A percentile compares a stretch with the other conserved stretches of the same genome.
These are phyloP conservation scores for Lathyrus oleraceus DNA, from an alignment of 306 rosid species.

Conservation along the genomic window DNA sequence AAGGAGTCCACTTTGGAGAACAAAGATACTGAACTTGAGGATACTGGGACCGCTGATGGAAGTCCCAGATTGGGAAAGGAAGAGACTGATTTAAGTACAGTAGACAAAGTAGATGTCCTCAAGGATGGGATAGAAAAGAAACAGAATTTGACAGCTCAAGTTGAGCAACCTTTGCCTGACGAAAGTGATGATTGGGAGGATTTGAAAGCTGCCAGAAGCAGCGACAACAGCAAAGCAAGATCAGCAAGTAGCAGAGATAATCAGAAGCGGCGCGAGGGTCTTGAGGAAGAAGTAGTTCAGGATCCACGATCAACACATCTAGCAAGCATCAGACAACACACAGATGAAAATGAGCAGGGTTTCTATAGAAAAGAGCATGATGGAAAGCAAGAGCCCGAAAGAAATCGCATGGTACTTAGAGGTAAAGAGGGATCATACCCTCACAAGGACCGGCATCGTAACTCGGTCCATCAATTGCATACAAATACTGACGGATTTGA, in stretches of 20 bases:
- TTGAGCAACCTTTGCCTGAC: conserved; percentile 57
- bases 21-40: conserved; percentile 62
- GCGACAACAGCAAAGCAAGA: conserved; percentile 95
- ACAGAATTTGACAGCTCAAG: conserved; percentile 50
- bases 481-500: conserved; percentile 71
- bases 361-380: conserved; percentile 59
- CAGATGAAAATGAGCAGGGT: conserved; percentile 67
- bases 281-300: conserved; percentile 92
- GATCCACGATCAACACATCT: conserved; percentile 58
- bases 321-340: conserved; percentile 51
- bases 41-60: conserved; percentile 57
- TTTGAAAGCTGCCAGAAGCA: conserved; percentile 88
- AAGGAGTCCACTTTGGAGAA: conserved; percentile 61
- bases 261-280: conserved; percentile 68
- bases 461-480: conserved; percentile 59
- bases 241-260: conserved; percentile 90
- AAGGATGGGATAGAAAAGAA: conserved; percentile 51
- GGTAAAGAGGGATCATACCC: conserved; percentile 70
- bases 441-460: conserved; percentile 72
- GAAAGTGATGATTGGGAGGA: conserved; percentile 78
- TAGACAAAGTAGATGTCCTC: conserved; percentile 38
- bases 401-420: conserved; percentile 56
- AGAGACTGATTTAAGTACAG: conserved; percentile 40
- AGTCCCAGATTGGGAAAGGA: conserved; percentile 61
- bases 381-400: conserved; percentile 71